Evolutionary conservation across 2,329 filamentous ascomycete genomes (phyloP).

Genomic region (Colletotrichum agaves): DNA sequence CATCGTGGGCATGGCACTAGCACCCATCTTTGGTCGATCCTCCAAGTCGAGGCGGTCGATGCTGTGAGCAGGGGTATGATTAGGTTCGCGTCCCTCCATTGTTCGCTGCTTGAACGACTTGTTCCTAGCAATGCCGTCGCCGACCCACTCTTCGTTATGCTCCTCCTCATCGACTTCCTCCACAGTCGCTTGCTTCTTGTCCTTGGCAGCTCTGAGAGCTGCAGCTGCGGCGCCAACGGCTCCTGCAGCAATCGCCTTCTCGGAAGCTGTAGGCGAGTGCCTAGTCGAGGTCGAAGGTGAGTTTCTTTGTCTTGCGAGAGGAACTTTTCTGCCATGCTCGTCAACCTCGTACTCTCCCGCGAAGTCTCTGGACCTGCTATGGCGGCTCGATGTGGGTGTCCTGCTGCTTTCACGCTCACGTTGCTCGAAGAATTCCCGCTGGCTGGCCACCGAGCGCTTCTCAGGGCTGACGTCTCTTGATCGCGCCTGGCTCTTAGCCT

Average conservation of each 20-base stretch:
- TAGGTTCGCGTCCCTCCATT: slow-evolving; percentile 64
- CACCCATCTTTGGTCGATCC: slow-evolving; percentile 67
- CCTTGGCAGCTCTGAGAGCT: slow-evolving; percentile 61
- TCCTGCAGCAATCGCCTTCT: slow-evolving; percentile 67
- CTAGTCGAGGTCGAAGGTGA: slow-evolving; percentile 62
- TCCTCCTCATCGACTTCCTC: slow-evolving; percentile 49
- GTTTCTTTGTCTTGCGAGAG: slow-evolving; percentile 55
- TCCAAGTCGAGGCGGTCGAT: slow-evolving; percentile 67
- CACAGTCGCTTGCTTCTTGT: slow-evolving; percentile 51
- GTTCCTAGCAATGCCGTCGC: slow-evolving; percentile 66
- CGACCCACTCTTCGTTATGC: slow-evolving; percentile 51
- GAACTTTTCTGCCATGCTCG: slow-evolving; percentile 67
- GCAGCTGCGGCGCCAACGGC: slow-evolving; percentile 65
- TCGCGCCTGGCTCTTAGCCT: slow-evolving; percentile 43
- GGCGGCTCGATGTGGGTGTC: slow-evolving; percentile 48
- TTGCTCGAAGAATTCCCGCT: slow-evolving; percentile 52
- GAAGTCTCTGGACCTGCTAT: slow-evolving; percentile 58
- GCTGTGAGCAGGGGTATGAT: slow-evolving; percentile 68
- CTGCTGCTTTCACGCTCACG: slow-evolving; percentile 53
- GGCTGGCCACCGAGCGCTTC: slow-evolving; percentile 54
- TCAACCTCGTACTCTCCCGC: slow-evolving; percentile 67
- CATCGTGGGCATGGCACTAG: slow-evolving; percentile 75
- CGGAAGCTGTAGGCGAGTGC: slow-evolving; percentile 66
- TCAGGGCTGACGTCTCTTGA: slow-evolving; percentile 52
- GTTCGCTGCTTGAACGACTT: slow-evolving; percentile 75